A percentile compares a stretch with the other conserved stretches of the same genome.
Conservation (phyloP, 2,329 filamentous ascomycete species). For the Trichoderma sp. region DNA sequence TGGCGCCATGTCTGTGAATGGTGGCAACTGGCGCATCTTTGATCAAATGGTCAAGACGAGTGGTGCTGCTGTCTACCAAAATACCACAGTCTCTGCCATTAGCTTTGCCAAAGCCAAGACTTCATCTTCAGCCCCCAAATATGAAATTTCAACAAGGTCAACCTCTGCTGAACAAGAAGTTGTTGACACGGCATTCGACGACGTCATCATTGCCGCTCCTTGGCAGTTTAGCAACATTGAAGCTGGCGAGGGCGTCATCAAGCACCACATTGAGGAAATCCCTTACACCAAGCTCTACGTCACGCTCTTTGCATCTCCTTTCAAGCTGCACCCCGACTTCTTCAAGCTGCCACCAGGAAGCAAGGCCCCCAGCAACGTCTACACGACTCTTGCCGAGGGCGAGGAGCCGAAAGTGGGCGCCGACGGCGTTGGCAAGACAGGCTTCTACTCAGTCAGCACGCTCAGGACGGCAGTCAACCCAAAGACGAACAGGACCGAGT, state of each 20-base stretch:
- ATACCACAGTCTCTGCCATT: constrained; percentile 65
- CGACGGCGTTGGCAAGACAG: constrained; percentile 65
- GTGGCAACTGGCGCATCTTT: constrained; percentile 96
- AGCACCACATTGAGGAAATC: constrained; percentile 67
- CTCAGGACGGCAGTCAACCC: constrained; percentile 64
- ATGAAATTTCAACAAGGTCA: constrained; percentile 37
- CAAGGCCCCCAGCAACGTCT: constrained; percentile 66
- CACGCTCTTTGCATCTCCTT: constrained; percentile 79
- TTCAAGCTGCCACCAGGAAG: constrained; percentile 64
- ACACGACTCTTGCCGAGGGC: constrained; percentile 72
- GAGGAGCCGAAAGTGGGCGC: constrained; percentile 50
- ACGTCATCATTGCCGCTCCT: constrained; percentile 78
- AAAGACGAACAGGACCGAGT: constrained; percentile 50
- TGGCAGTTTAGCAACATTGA: constrained; percentile 75
- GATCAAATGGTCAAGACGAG: constrained; percentile 70
- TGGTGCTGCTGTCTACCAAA: constrained; percentile 57
- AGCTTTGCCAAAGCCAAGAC: constrained; percentile 43
- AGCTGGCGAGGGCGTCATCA: constrained; percentile 62
- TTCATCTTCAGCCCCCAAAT: constrained; percentile 42
- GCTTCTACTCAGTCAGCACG: constrained; percentile 84
- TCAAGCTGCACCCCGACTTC: constrained; percentile 64
- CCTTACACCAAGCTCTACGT: constrained; percentile 86
- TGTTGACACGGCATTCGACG: constrained; percentile 63
- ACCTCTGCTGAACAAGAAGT: constrained; percentile 30
- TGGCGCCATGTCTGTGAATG: constrained; percentile 72